These are phyloP conservation scores for Leccinum arenicola DNA, from an alignment of 768 basidiomycete species.

Conservation along the genomic window DNA sequence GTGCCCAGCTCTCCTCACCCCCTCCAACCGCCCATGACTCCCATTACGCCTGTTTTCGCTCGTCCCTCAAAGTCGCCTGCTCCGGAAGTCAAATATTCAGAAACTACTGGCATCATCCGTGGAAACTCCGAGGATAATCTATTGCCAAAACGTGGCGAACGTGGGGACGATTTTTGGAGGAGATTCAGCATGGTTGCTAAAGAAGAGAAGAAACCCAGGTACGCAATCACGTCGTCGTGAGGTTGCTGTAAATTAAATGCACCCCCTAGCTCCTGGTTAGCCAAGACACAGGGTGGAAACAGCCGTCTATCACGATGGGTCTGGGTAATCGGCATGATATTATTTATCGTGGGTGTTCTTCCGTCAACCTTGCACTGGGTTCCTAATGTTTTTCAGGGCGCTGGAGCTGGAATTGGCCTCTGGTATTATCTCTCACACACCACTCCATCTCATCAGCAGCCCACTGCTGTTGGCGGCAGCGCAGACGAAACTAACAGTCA, in stretches of 20 bases:
- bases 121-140: constrained; percentile 66
- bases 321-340: constrained; percentile 60
- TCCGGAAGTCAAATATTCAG: constrained; percentile 48
- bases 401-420: constrained; percentile 55
- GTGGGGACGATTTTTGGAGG: constrained; percentile 84
- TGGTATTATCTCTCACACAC: constrained; percentile 60
- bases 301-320: constrained; percentile 63
- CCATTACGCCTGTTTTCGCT: constrained; percentile 75
- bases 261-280: constrained; percentile 57
- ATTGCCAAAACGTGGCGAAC: constrained; percentile 65
- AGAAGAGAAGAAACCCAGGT: constrained; percentile 58
- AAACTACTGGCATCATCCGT: constrained; percentile 52
- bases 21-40: constrained; percentile 71
- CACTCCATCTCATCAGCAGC: constrained; percentile 45
- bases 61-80: constrained; percentile 47
- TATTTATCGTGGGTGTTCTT: constrained; percentile 47
- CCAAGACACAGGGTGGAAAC: constrained; percentile 54
- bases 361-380: neutral
- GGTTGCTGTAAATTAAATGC: neutral
- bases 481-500: constrained; percentile 39
- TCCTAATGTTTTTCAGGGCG: constrained; percentile 32
- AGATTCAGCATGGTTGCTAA: constrained; percentile 82
- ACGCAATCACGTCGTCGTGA: constrained; percentile 1
- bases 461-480: constrained; percentile 64
- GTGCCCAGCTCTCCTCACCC: constrained; percentile 65